Evolutionary conservation across 2,329 filamentous ascomycete species (phyloP).

Genomic region (Aspergillus tamarii): DNA sequence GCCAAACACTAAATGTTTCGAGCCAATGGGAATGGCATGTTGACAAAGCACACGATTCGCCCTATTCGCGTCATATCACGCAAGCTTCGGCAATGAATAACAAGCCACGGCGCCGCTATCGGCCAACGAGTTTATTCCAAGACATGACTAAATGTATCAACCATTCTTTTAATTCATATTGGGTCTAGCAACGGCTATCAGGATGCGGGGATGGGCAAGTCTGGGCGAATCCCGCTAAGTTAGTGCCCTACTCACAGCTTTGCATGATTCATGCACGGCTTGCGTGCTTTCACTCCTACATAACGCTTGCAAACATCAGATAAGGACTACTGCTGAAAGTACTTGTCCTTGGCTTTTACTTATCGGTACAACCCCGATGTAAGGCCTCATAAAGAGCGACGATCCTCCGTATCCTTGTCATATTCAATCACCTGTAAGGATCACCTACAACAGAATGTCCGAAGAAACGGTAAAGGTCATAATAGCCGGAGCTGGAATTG

Average conservation of each 20-base stretch:
- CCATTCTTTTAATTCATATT: not conserved
- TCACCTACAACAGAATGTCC: not conserved
- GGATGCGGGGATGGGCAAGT: not conserved
- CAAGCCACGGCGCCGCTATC: not conserved
- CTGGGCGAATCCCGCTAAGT: not conserved
- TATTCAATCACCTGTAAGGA: not conserved
- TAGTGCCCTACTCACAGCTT: not conserved
- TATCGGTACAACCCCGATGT: not conserved
- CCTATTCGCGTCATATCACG: constrained; percentile 1
- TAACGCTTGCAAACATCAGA: not conserved
- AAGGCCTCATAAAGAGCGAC: not conserved
- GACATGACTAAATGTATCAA: too few relatives aligned
- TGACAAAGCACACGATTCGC: not conserved
- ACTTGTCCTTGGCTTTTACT: not conserved
- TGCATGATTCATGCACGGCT: constrained; percentile 18
- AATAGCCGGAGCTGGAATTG: constrained; percentile 56
- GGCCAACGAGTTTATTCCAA: not conserved
- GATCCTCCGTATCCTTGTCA: not conserved
- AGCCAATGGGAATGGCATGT: not conserved
- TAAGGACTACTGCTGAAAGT: not conserved
- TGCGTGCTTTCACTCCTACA: constrained; percentile 17
- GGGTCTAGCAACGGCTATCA: not conserved
- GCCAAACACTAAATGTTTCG: too few relatives aligned
- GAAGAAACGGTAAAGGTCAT: constrained; percentile 41
- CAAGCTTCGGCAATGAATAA: not conserved